These are phyloP conservation scores for Tilletia walkeri DNA, from an alignment of 1,284 basidiomycete species.

Conservation along the genomic window DNA sequence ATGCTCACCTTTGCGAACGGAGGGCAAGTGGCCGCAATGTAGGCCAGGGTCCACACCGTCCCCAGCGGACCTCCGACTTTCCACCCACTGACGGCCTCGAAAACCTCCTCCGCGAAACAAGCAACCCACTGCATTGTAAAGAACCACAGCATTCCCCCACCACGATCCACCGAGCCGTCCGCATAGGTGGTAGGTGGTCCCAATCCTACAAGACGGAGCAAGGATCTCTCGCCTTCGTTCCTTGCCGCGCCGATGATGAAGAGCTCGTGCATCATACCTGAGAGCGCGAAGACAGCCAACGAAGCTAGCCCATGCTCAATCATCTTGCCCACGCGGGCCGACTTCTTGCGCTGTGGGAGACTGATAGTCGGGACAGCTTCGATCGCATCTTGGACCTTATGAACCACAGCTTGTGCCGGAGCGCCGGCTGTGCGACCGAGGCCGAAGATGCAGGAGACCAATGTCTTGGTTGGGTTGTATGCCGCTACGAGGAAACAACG, in stretches of 20 bases:
- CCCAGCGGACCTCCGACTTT: not conserved
- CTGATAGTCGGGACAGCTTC: not conserved
- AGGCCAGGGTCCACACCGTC: not conserved
- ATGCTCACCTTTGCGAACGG: not conserved
- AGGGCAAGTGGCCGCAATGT: not conserved
- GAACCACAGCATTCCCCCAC: not conserved
- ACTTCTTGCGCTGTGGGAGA: not conserved
- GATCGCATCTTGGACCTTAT: not conserved
- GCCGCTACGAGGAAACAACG: not conserved
- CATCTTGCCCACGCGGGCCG: not conserved
- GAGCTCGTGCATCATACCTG: not conserved
- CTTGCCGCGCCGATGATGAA: not conserved
- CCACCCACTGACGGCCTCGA: not conserved
- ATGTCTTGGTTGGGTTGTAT: not conserved
- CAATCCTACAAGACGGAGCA: not conserved
- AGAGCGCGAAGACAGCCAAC: slow-evolving; percentile 1
- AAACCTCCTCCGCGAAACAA: not conserved
- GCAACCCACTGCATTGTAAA: not conserved
- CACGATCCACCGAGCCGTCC: not conserved
- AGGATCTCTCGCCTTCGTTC: not conserved
- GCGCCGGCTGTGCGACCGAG: not conserved
- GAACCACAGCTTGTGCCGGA: not conserved
- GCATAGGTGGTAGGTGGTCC: not conserved
- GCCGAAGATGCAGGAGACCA: not conserved
- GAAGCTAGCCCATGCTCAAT: not conserved